A percentile compares a stretch with the other conserved stretches of the same genome.
Conservation (phyloP, 352 stramenopile genomes). For the Halophytophthora batemanensis region DNA sequence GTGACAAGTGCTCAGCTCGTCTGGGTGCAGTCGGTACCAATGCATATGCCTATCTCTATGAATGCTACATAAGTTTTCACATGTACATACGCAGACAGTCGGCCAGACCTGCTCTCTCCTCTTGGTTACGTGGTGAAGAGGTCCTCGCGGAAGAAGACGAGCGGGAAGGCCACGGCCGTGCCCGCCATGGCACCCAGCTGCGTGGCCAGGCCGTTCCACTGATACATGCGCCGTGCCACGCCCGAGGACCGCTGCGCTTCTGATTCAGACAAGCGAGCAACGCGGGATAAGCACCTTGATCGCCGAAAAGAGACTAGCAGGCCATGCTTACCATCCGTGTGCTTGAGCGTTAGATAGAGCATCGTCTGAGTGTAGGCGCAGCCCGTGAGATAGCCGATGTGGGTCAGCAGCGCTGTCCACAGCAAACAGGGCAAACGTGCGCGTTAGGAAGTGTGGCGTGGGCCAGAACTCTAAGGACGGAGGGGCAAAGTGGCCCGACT, state of each 20-base stretch:
- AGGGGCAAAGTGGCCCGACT: slow-evolving; percentile 12
- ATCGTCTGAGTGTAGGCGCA: slow-evolving; percentile 77
- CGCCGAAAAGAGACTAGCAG: not conserved
- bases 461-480: too few relatives aligned
- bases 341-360: slow-evolving; percentile 69
- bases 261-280: slow-evolving; percentile 1
- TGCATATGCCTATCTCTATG: too few relatives aligned
- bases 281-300: too few relatives aligned
- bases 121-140: slow-evolving; percentile 34
- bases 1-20: too few relatives aligned
- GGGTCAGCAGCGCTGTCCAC: slow-evolving; percentile 31
- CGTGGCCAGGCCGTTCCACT: slow-evolving; percentile 66
- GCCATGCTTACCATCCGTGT: slow-evolving; percentile 24
- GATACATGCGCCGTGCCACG: slow-evolving; percentile 51
- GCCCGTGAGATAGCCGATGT: slow-evolving; percentile 51
- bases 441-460: too few relatives aligned
- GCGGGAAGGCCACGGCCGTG: slow-evolving; percentile 59
- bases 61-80: too few relatives aligned
- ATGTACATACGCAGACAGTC: too few relatives aligned
- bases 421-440: not conserved
- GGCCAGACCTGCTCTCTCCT: too few relatives aligned
- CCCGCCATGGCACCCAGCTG: slow-evolving; percentile 62
- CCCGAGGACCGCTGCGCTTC: slow-evolving; percentile 24
- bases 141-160: slow-evolving; percentile 57
- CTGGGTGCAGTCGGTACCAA: too few relatives aligned